A percentile compares a stretch with the other conserved stretches of the same genome.
Evolutionary conservation across 208 protist genomes (phyloP).

Genomic region (Leishmania braziliensis): DNA sequence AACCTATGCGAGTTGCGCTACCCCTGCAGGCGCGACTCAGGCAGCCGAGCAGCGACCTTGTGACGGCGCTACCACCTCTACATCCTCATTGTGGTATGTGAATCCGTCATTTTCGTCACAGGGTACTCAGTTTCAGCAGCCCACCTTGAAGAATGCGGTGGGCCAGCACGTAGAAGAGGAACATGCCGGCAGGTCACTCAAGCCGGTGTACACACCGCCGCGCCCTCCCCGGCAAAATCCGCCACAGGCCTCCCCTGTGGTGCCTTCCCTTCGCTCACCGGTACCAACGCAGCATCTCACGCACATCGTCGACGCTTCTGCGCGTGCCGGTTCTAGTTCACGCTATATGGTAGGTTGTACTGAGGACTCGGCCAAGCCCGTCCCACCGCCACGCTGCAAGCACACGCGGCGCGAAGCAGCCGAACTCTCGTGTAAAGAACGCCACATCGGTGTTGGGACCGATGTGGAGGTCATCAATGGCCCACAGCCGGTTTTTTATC

Average conservation of each 20-base stretch:
- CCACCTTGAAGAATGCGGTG: not conserved
- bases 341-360: not conserved
- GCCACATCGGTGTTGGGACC: not conserved
- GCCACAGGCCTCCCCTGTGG: not conserved
- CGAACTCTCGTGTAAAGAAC: not conserved
- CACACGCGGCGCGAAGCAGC: conserved; percentile 28
- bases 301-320: not conserved
- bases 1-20: not conserved
- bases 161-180: not conserved
- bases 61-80: not conserved
- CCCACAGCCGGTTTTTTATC: not conserved
- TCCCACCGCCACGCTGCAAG: conserved; percentile 21
- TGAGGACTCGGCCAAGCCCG: not conserved
- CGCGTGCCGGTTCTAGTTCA: not conserved
- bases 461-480: not conserved
- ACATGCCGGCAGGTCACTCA: not conserved
- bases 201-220: not conserved
- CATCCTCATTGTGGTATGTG: not conserved
- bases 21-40: not conserved
- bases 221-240: not conserved
- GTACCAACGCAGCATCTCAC: not conserved
- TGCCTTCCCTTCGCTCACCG: not conserved
- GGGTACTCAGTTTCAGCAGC: not conserved
- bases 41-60: not conserved
- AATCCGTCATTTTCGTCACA: not conserved